phyloP scores from a whole-genome alignment of 2,329 filamentous ascomycete species.

The Aspergillus sp. region DNA sequence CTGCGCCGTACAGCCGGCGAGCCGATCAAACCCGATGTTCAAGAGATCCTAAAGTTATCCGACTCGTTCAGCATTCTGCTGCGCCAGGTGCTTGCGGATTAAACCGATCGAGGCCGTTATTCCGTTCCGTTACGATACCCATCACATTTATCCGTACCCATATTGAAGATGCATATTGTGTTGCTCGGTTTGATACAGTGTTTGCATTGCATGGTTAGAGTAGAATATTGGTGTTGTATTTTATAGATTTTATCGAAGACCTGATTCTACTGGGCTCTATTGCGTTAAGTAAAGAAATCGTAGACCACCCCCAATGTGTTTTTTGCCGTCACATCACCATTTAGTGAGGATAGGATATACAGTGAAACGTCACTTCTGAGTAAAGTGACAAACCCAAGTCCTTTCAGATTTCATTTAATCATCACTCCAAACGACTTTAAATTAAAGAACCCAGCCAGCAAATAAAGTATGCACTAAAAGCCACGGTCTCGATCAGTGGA shows the following conservation, averaged over 20 bases:
- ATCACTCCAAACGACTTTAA: too few species aligned
- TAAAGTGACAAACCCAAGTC: background rate
- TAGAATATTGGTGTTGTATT: conserved; percentile 6
- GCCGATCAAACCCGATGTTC: conserved; percentile 75
- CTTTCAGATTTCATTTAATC: too few species aligned
- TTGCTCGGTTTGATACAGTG: background rate
- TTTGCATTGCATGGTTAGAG: conserved; percentile 11
- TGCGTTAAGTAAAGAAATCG: background rate
- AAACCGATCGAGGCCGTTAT: conserved; percentile 19
- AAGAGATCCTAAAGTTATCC: conserved; percentile 75
- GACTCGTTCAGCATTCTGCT: conserved; percentile 81
- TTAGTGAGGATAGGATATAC: too few species aligned
- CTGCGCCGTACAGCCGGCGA: conserved; percentile 79
- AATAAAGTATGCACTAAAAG: too few species aligned
- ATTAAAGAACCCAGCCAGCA: too few species aligned
- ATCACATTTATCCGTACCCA: conserved; percentile 8
- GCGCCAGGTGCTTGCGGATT: conserved; percentile 75
- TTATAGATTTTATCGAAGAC: conserved; percentile 16
- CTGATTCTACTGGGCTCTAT: background rate
- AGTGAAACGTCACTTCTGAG: too few species aligned
- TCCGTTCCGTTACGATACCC: conserved; percentile 18
- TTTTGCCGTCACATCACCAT: too few species aligned
- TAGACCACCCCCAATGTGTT: too few species aligned
- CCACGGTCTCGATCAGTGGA: too few species aligned
- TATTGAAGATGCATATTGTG: conserved; percentile 4